Percentiles rank a stretch among this genome's conserved stretches.
Evolutionary conservation across 495 filamentous ascomycete species (phyloP).

Genomic region (Margaritispora aquatica): DNA sequence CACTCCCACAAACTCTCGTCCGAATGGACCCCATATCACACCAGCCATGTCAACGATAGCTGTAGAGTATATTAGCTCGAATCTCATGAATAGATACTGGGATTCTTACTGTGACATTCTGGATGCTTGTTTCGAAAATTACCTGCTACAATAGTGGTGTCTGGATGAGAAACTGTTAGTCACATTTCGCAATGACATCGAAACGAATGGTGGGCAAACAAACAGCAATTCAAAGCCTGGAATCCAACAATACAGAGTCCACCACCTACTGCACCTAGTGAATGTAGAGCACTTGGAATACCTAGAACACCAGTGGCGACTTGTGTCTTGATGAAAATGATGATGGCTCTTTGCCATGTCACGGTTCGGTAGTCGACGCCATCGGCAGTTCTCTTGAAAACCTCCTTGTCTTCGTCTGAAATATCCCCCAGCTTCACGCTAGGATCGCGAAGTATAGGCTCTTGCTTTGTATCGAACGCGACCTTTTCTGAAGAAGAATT

Average conservation of each 20-base stretch:
- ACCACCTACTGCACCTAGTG: constrained; percentile 33
- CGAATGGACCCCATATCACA: constrained; percentile 25
- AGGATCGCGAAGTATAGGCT: not conserved
- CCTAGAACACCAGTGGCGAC: constrained; percentile 36
- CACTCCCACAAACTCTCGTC: constrained; percentile 28
- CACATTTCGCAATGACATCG: not conserved
- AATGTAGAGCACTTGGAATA: constrained; percentile 29
- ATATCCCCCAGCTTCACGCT: not conserved
- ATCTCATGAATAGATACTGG: not conserved
- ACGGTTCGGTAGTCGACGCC: constrained; percentile 49
- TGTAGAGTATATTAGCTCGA: not conserved
- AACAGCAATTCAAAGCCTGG: constrained; percentile 30
- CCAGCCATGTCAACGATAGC: constrained; percentile 28
- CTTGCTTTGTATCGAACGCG: not conserved
- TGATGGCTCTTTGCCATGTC: constrained; percentile 41
- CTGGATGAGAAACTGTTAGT: not conserved
- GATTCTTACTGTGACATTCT: constrained; percentile 28
- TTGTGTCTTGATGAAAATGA: constrained; percentile 46
- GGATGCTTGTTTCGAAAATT: constrained; percentile 29
- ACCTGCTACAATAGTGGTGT: constrained; percentile 24
- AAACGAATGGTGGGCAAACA: not conserved
- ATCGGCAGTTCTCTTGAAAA: constrained; percentile 42
- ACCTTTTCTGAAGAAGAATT: not conserved
- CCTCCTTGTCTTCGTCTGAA: constrained; percentile 30
- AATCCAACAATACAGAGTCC: constrained; percentile 34